Base-by-base conservation (phyloP, 2,329 filamentous ascomycete genomes). In the Fusarium sterilihyphosum region DNA sequence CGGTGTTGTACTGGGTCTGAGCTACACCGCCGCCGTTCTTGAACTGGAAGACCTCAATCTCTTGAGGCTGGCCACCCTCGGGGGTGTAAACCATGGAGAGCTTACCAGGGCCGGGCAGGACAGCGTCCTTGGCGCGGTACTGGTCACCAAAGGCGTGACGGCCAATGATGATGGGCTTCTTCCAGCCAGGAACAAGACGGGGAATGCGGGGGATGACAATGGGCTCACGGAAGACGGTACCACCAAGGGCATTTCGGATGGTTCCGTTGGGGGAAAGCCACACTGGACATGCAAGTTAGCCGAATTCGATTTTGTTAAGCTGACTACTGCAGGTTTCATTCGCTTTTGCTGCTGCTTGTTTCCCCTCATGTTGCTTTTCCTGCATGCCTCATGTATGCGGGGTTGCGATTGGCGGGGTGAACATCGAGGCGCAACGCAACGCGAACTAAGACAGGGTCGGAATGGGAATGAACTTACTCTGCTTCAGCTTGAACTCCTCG, bases 141-240 rank as follows among this genome's bases (percentile, higher is more conserved):
- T 99, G 96, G 87, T 98, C 96, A 81, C 96, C 96, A 82, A 98
- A 98, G 75, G 96, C 96, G 86, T 99, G 96, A 84, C 96, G 95
- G 78, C 96, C 96, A 83, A 99, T 98, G 84, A 98, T 96, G 86
- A 99, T 99, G 83, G 96, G 95, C 88, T 98, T 95, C 89, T 97
- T 95, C 96, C 96, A 99, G 85, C 96, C 95, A 54, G 94, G 95
- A 60, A 99, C 94, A 66, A 99, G 92, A 80, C 96, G 93, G 67
- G 96, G 96, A 75, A 99, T 94, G 81, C 92, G 91, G 78, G 93
- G 93, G 80, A 99, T 98, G 81, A 99, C 94, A 80, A 99, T 99
- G 79, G 96, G 96, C 86, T 98, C 96, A 84, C 96, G 94, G 93
- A 99, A 99, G 80, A 99, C 96, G 81, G 96, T 99, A 82, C 96